Evolutionary conservation across 2,329 filamentous ascomycete species (phyloP), one percentile per base, ranked within the genome.

Genomic region (Nothophaeocryptopus gaeumannii): DNA sequence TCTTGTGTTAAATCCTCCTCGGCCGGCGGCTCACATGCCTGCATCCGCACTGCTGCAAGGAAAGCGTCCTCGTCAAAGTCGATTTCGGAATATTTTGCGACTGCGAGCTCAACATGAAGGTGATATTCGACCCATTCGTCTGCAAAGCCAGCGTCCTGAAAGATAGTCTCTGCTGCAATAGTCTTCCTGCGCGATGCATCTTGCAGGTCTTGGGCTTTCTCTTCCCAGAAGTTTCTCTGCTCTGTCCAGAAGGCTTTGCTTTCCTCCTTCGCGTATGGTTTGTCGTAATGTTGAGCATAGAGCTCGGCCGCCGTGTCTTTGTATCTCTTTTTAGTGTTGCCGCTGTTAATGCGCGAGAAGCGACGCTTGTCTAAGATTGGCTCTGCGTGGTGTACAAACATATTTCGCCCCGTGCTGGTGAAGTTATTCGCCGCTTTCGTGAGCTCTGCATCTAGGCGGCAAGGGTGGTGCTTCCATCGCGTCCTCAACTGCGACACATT

Each of bases 381-480:
- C 8, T 50, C 38, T 14, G 38, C 43, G 44, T 58, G 43, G 34
- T 59, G 58, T 1, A 54, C 39, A 48, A 62, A 60, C 11, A 58
- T 20, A 29, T 54, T 54, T 8, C 39, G 41, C 5, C 47, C 58
- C 20, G 51, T 55, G 29, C 51, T 50, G 33, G 50, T 41, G 40
- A 59, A 55, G 0, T 37, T 54, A 10, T 39, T 37, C 5, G 53
- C 58, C 2, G 41, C 31, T 14, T 52, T 44, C 5, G 13, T 43
- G 3, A 56, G 29, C 15, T 49, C 45, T 26, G 3, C 20, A 3
- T 26, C 20, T 7, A 26, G 20, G 7, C 20, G 20, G 20, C 20
- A 26, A 26, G 20, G 20, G 7, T 26, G 20, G 7, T 26, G 20
- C 20, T 26, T 7, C 20, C 20, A 26, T 5, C 26, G 34, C 26